Conservation (phyloP, 768 basidiomycete species). For the Leccinum longicurvipes region DNA sequence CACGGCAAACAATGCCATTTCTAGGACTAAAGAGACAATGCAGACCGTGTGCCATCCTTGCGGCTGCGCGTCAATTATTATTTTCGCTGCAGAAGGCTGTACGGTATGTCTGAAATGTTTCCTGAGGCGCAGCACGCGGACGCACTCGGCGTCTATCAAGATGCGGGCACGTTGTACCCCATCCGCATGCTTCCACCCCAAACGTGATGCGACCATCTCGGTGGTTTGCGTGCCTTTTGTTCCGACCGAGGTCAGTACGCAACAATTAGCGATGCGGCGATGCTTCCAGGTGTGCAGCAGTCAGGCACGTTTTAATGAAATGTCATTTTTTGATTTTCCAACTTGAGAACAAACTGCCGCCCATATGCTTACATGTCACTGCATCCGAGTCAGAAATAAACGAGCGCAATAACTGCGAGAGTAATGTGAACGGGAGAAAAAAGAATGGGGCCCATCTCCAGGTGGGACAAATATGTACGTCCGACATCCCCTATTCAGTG, state of each 20-base stretch:
- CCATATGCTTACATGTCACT: neutral
- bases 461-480: neutral
- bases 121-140: neutral
- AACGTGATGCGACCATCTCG: slow-evolving; percentile 6
- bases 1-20: neutral
- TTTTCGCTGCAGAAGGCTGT: neutral
- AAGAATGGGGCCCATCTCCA: neutral
- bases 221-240: slow-evolving; percentile 1
- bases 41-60: neutral
- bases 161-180: slow-evolving; percentile 3
- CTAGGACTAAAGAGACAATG: neutral
- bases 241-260: neutral
- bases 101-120: neutral
- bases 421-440: neutral
- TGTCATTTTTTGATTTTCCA: neutral
- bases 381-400: neutral
- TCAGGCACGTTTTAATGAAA: neutral
- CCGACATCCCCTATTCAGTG: neutral
- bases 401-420: neutral
- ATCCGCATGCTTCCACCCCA: slow-evolving; percentile 4
- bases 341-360: neutral
- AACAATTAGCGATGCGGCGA: neutral
- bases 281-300: neutral
- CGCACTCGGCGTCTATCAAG: neutral
- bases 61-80: neutral